Evolutionary conservation across 148 eudicot species (phyloP).

Genomic region (Rhododendron molle): DNA sequence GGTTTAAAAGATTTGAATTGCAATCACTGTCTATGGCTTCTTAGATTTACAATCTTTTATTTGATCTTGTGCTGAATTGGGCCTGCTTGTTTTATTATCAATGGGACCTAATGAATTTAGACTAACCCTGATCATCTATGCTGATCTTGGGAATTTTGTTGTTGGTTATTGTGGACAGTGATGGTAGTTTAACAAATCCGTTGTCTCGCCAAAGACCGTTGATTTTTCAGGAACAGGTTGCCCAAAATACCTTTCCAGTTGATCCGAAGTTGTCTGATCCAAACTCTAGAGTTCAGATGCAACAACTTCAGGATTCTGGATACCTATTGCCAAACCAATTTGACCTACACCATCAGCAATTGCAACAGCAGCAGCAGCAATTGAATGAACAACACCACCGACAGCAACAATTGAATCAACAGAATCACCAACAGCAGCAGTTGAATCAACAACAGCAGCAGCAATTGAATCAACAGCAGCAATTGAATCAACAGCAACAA

Average conservation of each 20-base stretch:
- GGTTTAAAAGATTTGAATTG: neutral
- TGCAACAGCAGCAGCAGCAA: constrained; percentile 37
- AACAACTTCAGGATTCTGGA: constrained; percentile 52
- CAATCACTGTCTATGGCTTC: neutral
- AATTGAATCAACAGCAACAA: constrained; percentile 19
- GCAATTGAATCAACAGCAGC: constrained; percentile 29
- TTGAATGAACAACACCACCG: constrained; percentile 46
- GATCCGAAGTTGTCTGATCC: constrained; percentile 42
- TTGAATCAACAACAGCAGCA: constrained; percentile 33
- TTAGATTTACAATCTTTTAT: neutral
- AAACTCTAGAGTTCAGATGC: constrained; percentile 40
- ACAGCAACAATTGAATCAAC: constrained; percentile 25
- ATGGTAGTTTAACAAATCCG: constrained; percentile 56
- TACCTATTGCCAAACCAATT: constrained; percentile 47
- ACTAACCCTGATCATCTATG: neutral
- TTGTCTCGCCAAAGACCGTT: constrained; percentile 51
- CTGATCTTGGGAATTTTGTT: constrained; percentile 15
- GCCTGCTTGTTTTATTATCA: neutral
- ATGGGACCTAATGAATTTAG: neutral
- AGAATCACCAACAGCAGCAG: constrained; percentile 25
- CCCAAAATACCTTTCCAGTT: constrained; percentile 39
- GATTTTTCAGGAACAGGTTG: constrained; percentile 53
- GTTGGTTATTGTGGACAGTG: constrained; percentile 43
- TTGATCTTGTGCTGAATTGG: neutral
- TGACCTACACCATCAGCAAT: constrained; percentile 43